A percentile compares a stretch with the other conserved stretches of the same genome.
phyloP scores from a whole-genome alignment of 176 grass and related monocot species.

The Ensete ventricosum region DNA sequence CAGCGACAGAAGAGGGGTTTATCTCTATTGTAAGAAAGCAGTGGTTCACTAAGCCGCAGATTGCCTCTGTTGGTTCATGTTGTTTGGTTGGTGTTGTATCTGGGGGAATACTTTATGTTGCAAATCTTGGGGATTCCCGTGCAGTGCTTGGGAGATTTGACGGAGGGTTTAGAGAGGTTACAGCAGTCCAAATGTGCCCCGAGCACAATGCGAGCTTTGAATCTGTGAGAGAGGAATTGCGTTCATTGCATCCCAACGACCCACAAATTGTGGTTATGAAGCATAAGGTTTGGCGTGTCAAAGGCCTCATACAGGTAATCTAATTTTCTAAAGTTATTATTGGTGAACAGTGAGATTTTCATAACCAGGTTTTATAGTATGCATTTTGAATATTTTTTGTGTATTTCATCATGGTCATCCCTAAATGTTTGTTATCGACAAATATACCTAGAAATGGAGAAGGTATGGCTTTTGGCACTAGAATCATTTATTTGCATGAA shows the following conservation, averaged over 20 bases:
- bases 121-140: conserved; percentile 65
- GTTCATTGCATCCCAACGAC: conserved; percentile 42
- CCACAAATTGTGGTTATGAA: conserved; percentile 51
- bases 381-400: neutral
- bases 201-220: conserved; percentile 61
- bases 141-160: conserved; percentile 47
- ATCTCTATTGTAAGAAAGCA: conserved; percentile 60
- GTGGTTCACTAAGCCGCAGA: conserved; percentile 44
- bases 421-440: neutral
- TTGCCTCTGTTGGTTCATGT: conserved; percentile 61
- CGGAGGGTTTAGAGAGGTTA: conserved; percentile 31
- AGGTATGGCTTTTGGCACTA: neutral
- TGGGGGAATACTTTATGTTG: conserved; percentile 47
- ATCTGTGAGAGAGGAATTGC: conserved; percentile 49
- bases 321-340: neutral
- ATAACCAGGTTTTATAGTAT: neutral
- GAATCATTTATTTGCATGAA: neutral
- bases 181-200: conserved; percentile 37
- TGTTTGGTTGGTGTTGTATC: conserved; percentile 56
- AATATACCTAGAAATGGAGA: conserved; percentile 3
- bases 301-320: conserved; percentile 64
- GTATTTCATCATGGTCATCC: neutral
- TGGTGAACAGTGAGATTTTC: neutral
- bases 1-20: conserved; percentile 67
- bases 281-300: conserved; percentile 75